Evolutionary conservation across 495 filamentous ascomycete species (phyloP).

Genomic region (Cudoniella acicularis): DNA sequence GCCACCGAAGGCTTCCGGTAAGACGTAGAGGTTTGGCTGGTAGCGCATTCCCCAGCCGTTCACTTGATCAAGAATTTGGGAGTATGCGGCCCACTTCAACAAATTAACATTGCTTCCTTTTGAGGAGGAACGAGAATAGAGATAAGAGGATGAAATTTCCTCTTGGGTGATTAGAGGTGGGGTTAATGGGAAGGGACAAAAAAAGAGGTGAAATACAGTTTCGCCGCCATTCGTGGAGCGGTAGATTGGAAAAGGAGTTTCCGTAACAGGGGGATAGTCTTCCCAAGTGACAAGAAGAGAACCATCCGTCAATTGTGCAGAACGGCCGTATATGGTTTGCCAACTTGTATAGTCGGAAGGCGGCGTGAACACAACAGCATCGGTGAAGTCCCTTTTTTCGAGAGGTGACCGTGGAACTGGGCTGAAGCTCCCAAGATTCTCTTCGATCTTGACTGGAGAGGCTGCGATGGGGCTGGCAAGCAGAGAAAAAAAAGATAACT

Average conservation of each 20-base stretch:
- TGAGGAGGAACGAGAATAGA: too few relatives aligned
- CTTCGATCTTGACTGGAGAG: too few relatives aligned
- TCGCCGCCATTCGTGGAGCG: neutral
- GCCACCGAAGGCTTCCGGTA: neutral
- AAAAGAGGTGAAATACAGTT: too few relatives aligned
- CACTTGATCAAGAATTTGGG: neutral
- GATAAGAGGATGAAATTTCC: too few relatives aligned
- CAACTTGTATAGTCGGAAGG: neutral
- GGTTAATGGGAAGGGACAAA: too few relatives aligned
- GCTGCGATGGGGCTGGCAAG: too few relatives aligned
- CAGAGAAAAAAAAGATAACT: too few relatives aligned
- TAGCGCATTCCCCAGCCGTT: constrained; percentile 1
- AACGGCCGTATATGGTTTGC: neutral
- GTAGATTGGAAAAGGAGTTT: constrained; percentile 1
- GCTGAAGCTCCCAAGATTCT: too few relatives aligned
- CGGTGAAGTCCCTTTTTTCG: constrained; percentile 20
- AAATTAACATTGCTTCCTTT: too few relatives aligned
- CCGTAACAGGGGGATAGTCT: constrained; percentile 3
- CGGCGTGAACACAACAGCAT: constrained; percentile 13
- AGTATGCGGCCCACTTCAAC: constrained; percentile 1
- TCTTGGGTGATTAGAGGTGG: too few relatives aligned
- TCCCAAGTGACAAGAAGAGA: constrained; percentile 4
- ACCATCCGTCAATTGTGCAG: neutral
- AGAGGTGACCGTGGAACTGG: too few relatives aligned
- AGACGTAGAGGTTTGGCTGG: neutral